Percentiles rank a stretch among this genome's conserved stretches.
Conservation (phyloP, 305 asterid species). For the Rubia peregrina region DNA sequence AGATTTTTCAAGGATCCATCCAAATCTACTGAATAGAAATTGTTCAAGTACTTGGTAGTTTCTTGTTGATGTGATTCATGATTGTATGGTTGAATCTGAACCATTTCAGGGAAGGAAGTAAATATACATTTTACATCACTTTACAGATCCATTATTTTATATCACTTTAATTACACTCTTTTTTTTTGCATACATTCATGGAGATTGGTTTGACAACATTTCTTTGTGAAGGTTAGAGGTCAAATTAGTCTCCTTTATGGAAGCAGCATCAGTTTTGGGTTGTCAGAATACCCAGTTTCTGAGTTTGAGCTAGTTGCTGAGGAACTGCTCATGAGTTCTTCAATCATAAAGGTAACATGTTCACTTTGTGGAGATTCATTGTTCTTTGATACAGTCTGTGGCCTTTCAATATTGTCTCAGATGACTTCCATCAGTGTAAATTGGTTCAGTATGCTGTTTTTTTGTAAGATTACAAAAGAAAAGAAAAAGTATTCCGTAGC, state of each 20-base stretch:
- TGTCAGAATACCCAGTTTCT: slow-evolving; percentile 76
- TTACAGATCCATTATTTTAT: background rate
- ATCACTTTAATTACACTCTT: background rate
- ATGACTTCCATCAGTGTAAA: background rate
- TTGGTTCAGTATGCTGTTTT: background rate
- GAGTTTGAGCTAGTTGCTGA: slow-evolving; percentile 98
- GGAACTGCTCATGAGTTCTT: slow-evolving; percentile 94
- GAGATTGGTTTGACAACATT: slow-evolving; percentile 1
- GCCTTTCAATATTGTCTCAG: background rate
- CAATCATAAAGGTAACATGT: slow-evolving; percentile 64
- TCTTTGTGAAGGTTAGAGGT: slow-evolving; percentile 78
- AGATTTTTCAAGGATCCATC: background rate
- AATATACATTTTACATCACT: background rate
- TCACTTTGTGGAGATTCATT: slow-evolving; percentile 11
- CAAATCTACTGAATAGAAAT: background rate
- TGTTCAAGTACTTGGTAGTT: background rate
- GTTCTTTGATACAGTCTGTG: background rate
- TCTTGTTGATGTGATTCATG: background rate
- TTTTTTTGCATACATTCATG: background rate
- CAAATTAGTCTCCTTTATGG: slow-evolving; percentile 77
- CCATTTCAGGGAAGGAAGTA: background rate
- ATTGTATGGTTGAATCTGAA: background rate
- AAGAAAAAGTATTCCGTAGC: background rate
- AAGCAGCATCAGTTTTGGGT: slow-evolving; percentile 88
- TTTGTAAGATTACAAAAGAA: background rate